Evolutionary conservation across 495 filamentous ascomycete species (phyloP), one percentile per base, ranked within the genome.

Genomic region (Penicillium simplicissimum): DNA sequence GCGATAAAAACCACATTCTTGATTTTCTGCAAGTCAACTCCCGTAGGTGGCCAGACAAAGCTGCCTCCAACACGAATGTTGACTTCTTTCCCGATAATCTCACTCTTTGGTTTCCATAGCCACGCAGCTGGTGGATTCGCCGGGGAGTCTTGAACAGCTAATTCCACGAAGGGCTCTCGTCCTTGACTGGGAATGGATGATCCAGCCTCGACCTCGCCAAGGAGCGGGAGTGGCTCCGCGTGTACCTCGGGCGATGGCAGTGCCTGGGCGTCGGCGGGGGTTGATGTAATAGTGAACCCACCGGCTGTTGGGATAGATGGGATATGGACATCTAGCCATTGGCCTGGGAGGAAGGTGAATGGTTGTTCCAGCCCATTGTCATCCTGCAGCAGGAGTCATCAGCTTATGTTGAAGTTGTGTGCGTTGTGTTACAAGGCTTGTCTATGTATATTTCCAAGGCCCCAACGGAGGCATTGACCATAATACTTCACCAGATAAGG

Each of bases 281-380:
- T 75, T 2, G 90, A 94, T n/a, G 90, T 91, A 55, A 96, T 90
- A 52, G 90, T 95, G 78, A 94, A 96, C 6, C 91, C 92, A 8
- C 91, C 92, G 3, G 91, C 87, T 71, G 87, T 84, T 49, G 82
- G 60, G 48, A 89, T 76, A 31, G 74, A 74, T 0, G 91, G 90
- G 51, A 90, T 80, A 67, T 90, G 85, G 7, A 93, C 86, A 69
- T 97, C 93, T 55, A 97, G 81, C 92, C 92, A 97, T 81, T 97
- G 93, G 36, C 93, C 93, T 1, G 93, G 88, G 31, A 88, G 77
- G 73, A 94, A 95, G 17, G 71, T 70, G 38, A 80, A 74, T 33
- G 72, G 69, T 42, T 79, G 61, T 62, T 65, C 62, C 45, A 48
- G 51, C 7, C 23, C 2, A 8, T 42, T 25, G 48, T 63, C 67